Conservation (phyloP, 768 basidiomycete species). For the Termitomyces sp. region DNA sequence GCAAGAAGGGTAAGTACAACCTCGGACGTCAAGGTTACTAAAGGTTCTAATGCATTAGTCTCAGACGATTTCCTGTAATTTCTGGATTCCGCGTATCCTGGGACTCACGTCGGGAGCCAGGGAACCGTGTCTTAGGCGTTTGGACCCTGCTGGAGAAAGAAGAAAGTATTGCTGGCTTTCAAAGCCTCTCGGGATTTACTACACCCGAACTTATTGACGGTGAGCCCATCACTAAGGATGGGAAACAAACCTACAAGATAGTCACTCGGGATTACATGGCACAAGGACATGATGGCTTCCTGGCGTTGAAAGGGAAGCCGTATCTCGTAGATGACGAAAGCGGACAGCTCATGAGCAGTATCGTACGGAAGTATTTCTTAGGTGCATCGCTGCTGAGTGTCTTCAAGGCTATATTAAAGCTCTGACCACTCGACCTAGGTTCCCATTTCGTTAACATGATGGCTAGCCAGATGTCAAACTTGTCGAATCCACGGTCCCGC, state of each 20-base stretch:
- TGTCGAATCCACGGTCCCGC: slow-evolving; percentile 16
- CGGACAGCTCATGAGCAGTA: slow-evolving; percentile 72
- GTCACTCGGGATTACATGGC: slow-evolving; percentile 89
- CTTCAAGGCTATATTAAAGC: background rate
- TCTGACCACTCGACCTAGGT: slow-evolving; percentile 38
- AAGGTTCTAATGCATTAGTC: background rate
- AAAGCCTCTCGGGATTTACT: slow-evolving; percentile 14
- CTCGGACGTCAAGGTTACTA: background rate
- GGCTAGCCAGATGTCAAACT: slow-evolving; percentile 33
- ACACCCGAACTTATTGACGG: slow-evolving; percentile 38
- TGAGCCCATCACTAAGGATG: slow-evolving; percentile 52
- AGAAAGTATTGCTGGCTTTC: slow-evolving; percentile 23
- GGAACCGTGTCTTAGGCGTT: slow-evolving; percentile 70
- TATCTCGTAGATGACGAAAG: slow-evolving; percentile 82
- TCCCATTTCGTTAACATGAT: slow-evolving; percentile 72
- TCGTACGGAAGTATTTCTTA: slow-evolving; percentile 82
- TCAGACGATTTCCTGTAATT: slow-evolving; percentile 83
- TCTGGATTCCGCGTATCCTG: slow-evolving; percentile 83
- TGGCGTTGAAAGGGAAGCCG: slow-evolving; percentile 57
- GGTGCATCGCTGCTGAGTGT: slow-evolving; percentile 41
- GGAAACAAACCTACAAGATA: slow-evolving; percentile 66
- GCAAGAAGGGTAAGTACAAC: slow-evolving; percentile 74
- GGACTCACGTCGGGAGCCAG: slow-evolving; percentile 76
- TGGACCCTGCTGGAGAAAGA: slow-evolving; percentile 51
- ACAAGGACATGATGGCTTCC: slow-evolving; percentile 80